Evolutionary conservation across 768 basidiomycete species (phyloP).

Genomic region (Phlegmacium glaucopus): DNA sequence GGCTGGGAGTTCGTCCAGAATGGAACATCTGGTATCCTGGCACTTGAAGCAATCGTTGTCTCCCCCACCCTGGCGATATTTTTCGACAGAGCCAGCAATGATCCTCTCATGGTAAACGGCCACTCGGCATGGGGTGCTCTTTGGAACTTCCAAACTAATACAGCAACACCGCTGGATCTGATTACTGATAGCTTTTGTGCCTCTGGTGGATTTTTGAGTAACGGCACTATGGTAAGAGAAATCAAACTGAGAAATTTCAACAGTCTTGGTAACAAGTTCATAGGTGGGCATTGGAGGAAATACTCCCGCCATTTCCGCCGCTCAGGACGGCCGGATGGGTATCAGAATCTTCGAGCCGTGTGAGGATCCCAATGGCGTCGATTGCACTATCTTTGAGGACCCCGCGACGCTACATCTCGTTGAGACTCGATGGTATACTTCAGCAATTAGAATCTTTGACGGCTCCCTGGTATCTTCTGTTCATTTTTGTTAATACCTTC

Average conservation of each 20-base stretch:
- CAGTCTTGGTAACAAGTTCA: neutral
- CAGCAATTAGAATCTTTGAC: conserved; percentile 31
- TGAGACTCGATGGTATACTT: conserved; percentile 39
- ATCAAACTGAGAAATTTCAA: conserved; percentile 8
- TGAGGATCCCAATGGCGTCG: conserved; percentile 22
- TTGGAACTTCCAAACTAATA: conserved; percentile 38
- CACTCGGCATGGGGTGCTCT: conserved; percentile 45
- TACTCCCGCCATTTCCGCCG: conserved; percentile 22
- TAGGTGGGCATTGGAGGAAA: conserved; percentile 31
- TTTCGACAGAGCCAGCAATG: conserved; percentile 30
- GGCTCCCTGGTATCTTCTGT: conserved; percentile 33
- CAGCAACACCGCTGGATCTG: conserved; percentile 30
- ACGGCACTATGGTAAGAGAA: conserved; percentile 34
- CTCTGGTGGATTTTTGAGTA: conserved; percentile 37
- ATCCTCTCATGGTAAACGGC: conserved; percentile 37
- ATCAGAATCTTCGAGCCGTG: conserved; percentile 39
- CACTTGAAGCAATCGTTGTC: conserved; percentile 26
- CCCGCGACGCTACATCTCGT: conserved; percentile 29
- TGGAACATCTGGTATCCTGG: conserved; percentile 25
- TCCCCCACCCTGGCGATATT: conserved; percentile 27
- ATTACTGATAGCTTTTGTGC: conserved; percentile 42
- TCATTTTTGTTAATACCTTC: conserved; percentile 15
- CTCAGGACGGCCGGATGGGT: conserved; percentile 32
- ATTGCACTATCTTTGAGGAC: conserved; percentile 35
- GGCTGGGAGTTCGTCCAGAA: conserved; percentile 27